Evolutionary conservation across 1,284 basidiomycete species (phyloP), one percentile per base, ranked within the genome.

Genomic region (Boletus nobilissimus): DNA sequence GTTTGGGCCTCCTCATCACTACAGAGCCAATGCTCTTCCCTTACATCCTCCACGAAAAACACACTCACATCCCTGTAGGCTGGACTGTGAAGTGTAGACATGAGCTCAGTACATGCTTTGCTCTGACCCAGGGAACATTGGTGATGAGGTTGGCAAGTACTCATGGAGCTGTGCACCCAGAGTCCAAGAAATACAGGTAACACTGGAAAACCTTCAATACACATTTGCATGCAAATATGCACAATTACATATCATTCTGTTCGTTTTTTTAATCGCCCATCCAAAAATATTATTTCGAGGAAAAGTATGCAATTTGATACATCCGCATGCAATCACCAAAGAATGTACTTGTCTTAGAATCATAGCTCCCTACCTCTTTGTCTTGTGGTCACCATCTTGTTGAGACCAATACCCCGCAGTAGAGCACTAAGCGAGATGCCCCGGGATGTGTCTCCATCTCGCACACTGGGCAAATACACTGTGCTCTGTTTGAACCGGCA

Each of bases 401-500:
- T n/a, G n/a, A n/a, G n/a, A n/a, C n/a, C n/a, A n/a, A n/a, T n/a
- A 91, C 6, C 87, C 88, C 46, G 89, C 87, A 7, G 77, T 83
- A 0, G 88, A 91, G 38, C 89, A 87, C 57, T 86, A 11, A 92
- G 78, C 0, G 86, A 84, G n/a, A 87, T 84, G 36, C 77, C 85
- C 19, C 14, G 57, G 57, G 32, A 14, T 24, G 32, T 19, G 57
- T 32, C 32, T 60, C 22, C 14, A 68, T 60, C 6, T 82, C 79
- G 40, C 64, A 65, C 60, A 13, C 74, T 76, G 6, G 89, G 87
- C 14, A 85, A 79, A 78, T 91, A 91, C 39, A 79, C 79, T 11
- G 88, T 84, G 72, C 87, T 90, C 81, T 86, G 86, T 38, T 80
- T 81, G 78, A 92, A 91, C 76, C 91, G 91, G 11, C 81, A 80